Percentiles rank a stretch among this genome's conserved stretches.
These are phyloP conservation scores for Globisporangium abappressorium DNA, from an alignment of 352 stramenopile species.

Conservation along the genomic window DNA sequence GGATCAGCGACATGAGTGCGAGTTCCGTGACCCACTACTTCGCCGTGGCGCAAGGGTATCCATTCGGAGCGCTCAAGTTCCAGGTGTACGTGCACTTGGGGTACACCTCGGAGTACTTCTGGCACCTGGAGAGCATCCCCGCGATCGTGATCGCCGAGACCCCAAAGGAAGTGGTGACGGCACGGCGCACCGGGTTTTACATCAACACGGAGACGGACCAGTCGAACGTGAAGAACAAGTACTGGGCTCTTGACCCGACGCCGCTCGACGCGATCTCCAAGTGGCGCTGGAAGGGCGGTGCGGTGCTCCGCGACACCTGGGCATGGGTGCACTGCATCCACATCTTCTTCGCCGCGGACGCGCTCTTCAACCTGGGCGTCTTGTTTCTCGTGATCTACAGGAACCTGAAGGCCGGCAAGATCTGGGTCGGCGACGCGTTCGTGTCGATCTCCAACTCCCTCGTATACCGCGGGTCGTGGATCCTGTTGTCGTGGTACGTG, in stretches of 20 bases:
- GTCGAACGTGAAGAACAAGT: constrained; percentile 31
- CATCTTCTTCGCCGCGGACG: constrained; percentile 38
- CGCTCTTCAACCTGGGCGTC: constrained; percentile 35
- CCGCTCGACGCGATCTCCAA: constrained; percentile 18
- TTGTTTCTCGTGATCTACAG: constrained; percentile 35
- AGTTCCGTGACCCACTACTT: background rate
- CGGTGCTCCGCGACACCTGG: constrained; percentile 40
- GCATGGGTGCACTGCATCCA: constrained; percentile 50
- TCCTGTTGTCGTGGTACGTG: constrained; percentile 39
- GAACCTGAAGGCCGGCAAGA: constrained; percentile 28
- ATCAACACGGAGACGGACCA: constrained; percentile 26
- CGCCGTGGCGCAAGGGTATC: background rate
- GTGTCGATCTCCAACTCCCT: constrained; percentile 39
- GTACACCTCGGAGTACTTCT: background rate
- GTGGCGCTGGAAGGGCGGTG: constrained; percentile 26
- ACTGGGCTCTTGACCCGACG: constrained; percentile 20
- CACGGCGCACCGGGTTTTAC: constrained; percentile 18
- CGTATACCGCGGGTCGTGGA: constrained; percentile 23
- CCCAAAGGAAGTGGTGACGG: constrained; percentile 21
- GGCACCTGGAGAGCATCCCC: background rate
- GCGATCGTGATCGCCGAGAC: background rate
- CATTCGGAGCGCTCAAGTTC: background rate
- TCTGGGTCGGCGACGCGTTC: constrained; percentile 54
- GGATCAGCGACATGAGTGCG: background rate
- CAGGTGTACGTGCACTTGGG: constrained; percentile 1